Evolutionary conservation across 1,139 yeast species (phyloP), one percentile per base, ranked within the genome.

Genomic region (Debaryomyces udenii): DNA sequence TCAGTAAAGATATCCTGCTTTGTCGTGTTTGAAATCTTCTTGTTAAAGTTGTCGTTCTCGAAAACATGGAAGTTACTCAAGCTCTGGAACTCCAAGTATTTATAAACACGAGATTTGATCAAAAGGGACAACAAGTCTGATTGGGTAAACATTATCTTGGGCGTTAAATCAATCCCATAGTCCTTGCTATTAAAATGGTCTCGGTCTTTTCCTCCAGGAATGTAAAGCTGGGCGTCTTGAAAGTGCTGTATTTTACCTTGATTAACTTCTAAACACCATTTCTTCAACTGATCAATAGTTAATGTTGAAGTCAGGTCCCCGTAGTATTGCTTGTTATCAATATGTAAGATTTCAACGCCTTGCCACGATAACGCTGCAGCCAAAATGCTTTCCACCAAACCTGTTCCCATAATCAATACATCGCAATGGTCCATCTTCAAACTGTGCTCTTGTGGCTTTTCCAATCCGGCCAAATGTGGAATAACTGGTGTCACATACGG

Each of bases 351-450:
- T 48, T 77, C 82, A 13, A 93, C 83, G 10, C 98, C 98, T 56
- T 89, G 96, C 98, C 99, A 93, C 11, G 97, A 86, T 41, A 93
- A 72, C 0, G 98, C 93, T 3, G 98, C 96, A 0, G 98, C 96
- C 42, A 91, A 68, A 10, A 94, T 83, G 52, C 90, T 80, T 62
- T 94, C 96, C 3, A 83, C 83, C 35, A 94, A 72, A 1, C 98
- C 98, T 0, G 99, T 93, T 27, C 99, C 99, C 51, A 86, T 77
- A 43, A 93, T 85, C 35, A 93, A 74, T 18, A 93, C 96, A 57
- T 93, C 99, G 55, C 89, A 88, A 44, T 79, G 74, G 40, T 82
- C 85, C 10, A 87, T 78, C 38, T 64, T 68, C 35, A 74, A 62
- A 35, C 66, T 60, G 41, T 67, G 68, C 36, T 64, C 72, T 40